Evolutionary conservation across 345 rosid species (phyloP).

Genomic region (Rhodomyrtus tomentosa): DNA sequence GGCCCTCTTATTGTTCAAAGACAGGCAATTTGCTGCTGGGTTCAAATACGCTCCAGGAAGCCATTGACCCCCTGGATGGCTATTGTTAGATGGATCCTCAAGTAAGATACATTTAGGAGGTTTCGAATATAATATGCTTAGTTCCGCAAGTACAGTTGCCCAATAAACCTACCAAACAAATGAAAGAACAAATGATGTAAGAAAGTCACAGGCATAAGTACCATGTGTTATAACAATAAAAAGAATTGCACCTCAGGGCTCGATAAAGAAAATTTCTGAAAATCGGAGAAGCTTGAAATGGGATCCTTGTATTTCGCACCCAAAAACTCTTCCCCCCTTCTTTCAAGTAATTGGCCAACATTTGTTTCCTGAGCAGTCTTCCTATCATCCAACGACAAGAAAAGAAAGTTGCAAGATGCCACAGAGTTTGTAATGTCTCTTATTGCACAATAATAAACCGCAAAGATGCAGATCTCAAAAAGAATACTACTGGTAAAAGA

Average conservation of each 20-base stretch:
- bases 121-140: conserved; percentile 39
- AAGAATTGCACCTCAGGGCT: conserved; percentile 58
- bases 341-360: conserved; percentile 63
- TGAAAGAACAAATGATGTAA: neutral
- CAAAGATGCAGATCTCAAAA: neutral
- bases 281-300: conserved; percentile 60
- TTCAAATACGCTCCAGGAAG: conserved; percentile 82
- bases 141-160: conserved; percentile 63
- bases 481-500: neutral
- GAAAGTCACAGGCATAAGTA: neutral
- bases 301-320: conserved; percentile 71
- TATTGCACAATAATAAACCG: neutral
- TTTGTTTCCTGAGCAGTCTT: conserved; percentile 48
- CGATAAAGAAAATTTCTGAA: conserved; percentile 81
- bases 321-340: conserved; percentile 56
- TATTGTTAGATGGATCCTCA: conserved; percentile 22
- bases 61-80: conserved; percentile 78
- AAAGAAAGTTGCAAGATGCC: neutral
- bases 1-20: conserved; percentile 29
- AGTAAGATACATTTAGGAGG: conserved; percentile 55
- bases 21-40: conserved; percentile 68
- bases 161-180: conserved; percentile 57
- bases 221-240: neutral
- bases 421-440: neutral
- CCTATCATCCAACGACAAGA: conserved; percentile 20